These are phyloP conservation scores for Imleria badia DNA, from an alignment of 768 basidiomycete genomes.

Conservation along the genomic window DNA sequence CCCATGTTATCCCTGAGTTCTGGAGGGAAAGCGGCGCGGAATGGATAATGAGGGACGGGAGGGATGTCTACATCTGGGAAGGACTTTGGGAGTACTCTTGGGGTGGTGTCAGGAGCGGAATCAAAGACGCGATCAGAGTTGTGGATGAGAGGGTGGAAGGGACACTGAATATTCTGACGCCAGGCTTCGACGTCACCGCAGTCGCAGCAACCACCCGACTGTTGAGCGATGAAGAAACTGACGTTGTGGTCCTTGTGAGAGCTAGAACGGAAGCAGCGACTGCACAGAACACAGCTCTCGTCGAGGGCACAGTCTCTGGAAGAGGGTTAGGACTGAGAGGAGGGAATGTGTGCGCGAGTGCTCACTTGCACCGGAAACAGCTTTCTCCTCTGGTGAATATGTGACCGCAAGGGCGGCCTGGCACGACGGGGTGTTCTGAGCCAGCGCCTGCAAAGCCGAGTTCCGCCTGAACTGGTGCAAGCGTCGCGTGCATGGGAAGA, in stretches of 20 bases:
- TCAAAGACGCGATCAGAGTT: conserved; percentile 12
- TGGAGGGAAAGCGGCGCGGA: conserved; percentile 54
- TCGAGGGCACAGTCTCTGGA: conserved; percentile 87
- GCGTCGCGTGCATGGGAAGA: conserved; percentile 59
- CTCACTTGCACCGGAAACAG: conserved; percentile 93
- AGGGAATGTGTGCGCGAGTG: conserved; percentile 11
- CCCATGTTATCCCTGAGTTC: conserved; percentile 75
- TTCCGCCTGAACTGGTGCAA: conserved; percentile 69
- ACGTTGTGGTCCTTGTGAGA: conserved; percentile 87
- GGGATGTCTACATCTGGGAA: conserved; percentile 51
- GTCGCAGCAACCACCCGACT: conserved; percentile 92
- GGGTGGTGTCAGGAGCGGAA: conserved; percentile 37
- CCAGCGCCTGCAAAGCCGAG: conserved; percentile 57
- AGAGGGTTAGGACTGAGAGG: background rate
- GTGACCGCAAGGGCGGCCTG: conserved; percentile 78
- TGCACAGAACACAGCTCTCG: conserved; percentile 87
- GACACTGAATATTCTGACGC: conserved; percentile 65
- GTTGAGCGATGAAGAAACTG: conserved; percentile 89
- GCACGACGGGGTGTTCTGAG: conserved; percentile 55
- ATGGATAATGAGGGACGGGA: conserved; percentile 58
- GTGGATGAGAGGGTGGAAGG: conserved; percentile 64
- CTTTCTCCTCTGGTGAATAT: conserved; percentile 91
- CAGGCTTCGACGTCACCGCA: conserved; percentile 93
- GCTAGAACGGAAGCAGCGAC: conserved; percentile 87
- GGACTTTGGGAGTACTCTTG: conserved; percentile 41